Evolutionary conservation across 345 rosid genomes (phyloP).

Genomic region (Diplotaxis tenuifolia): DNA sequence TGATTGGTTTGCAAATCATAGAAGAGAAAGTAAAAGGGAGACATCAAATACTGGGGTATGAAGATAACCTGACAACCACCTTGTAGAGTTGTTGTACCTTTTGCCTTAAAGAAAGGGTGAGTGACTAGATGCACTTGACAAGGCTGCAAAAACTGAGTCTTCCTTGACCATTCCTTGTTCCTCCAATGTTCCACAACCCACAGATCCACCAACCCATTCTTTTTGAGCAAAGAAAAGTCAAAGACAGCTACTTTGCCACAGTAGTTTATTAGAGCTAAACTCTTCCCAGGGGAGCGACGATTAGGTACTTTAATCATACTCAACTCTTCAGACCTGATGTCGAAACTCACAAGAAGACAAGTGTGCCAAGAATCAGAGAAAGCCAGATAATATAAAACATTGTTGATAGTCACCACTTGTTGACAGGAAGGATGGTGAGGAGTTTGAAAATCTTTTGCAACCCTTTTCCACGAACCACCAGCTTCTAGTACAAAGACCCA

Average conservation of each 20-base stretch:
- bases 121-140: not conserved
- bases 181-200: conserved; percentile 8
- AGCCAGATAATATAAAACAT: not conserved
- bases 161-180: conserved; percentile 1
- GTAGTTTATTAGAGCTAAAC: not conserved
- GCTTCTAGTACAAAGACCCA: too few species aligned
- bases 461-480: too few species aligned
- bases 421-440: not conserved
- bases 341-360: conserved; percentile 5
- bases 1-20: too few species aligned
- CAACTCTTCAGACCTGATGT: too few species aligned
- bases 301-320: too few species aligned
- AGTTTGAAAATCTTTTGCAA: not conserved
- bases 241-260: not conserved
- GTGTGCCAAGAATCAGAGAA: not conserved
- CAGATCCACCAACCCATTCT: not conserved
- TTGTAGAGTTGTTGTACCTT: not conserved
- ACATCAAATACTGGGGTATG: not conserved
- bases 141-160: not conserved
- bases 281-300: too few species aligned
- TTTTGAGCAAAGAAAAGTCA: not conserved
- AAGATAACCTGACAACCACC: not conserved
- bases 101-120: not conserved
- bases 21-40: too few species aligned
- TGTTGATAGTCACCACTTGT: not conserved